Conservation (phyloP, 225 moss, liverwort and hornwort species). For the Sphagnum contortum region DNA sequence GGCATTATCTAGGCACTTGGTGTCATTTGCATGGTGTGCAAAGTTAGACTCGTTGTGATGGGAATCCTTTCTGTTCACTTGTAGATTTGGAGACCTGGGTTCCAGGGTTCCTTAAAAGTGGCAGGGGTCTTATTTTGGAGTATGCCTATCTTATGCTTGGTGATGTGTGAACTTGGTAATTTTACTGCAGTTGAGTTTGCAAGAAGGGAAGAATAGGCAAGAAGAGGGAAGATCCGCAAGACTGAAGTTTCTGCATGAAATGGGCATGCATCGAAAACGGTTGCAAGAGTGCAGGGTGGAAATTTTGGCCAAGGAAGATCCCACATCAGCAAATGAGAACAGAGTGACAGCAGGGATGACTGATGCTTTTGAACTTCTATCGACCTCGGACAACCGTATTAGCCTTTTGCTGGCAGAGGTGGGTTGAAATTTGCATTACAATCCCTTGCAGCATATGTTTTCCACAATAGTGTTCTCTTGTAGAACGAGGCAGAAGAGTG, state of each 20-base stretch:
- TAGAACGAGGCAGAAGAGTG: not conserved
- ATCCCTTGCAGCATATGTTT: not conserved
- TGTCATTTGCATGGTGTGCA: no score
- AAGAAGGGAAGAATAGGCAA: conserved; percentile 28
- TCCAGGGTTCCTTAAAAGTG: not conserved
- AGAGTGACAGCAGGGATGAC: conserved; percentile 22
- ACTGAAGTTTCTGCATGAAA: conserved; percentile 33
- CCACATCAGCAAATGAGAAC: conserved; percentile 25
- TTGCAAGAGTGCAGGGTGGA: conserved; percentile 44
- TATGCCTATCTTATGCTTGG: no score
- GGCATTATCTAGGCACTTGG: no score
- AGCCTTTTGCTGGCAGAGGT: conserved; percentile 93
- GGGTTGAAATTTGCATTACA: not conserved
- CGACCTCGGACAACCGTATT: conserved; percentile 84
- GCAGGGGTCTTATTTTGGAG: not conserved
- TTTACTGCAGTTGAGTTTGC: conserved; percentile 22
- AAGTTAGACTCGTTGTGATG: no score
- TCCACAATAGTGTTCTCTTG: not conserved
- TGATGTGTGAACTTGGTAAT: no score
- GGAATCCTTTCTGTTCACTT: not conserved
- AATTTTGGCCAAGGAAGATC: conserved; percentile 28
- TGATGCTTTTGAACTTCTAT: conserved; percentile 68
- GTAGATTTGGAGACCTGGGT: not conserved
- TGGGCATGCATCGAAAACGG: conserved; percentile 25
- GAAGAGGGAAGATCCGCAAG: conserved; percentile 12